A percentile compares a stretch with the other conserved stretches of the same genome.
Evolutionary conservation across 1,284 basidiomycete genomes (phyloP).

Genomic region (Apiotrichum laibachii): DNA sequence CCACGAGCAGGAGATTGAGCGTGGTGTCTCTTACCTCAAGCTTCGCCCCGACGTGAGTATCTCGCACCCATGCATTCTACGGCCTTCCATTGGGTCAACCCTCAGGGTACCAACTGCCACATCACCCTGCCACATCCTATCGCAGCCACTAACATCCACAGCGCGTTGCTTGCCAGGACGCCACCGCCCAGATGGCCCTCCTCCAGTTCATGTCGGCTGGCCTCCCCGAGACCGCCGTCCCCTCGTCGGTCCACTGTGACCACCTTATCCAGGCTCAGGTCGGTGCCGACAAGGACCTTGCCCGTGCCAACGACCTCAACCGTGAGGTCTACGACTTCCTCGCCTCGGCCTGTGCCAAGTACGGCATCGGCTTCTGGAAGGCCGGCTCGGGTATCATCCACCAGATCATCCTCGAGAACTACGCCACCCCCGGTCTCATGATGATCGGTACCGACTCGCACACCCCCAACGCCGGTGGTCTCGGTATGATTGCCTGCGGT

Average conservation of each 20-base stretch:
- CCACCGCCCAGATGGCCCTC: slow-evolving; percentile 97
- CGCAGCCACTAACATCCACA: slow-evolving; percentile 43
- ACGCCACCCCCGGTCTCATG: slow-evolving; percentile 96
- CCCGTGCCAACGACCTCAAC: slow-evolving; percentile 89
- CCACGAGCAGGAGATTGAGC: slow-evolving; percentile 78
- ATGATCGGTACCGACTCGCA: slow-evolving; percentile 99
- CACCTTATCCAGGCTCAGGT: slow-evolving; percentile 98
- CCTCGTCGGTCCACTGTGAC: slow-evolving; percentile 98
- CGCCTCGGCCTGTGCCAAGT: slow-evolving; percentile 95
- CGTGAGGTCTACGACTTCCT: slow-evolving; percentile 99
- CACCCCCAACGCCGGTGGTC: slow-evolving; percentile 97
- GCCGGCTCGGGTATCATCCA: slow-evolving; percentile 98
- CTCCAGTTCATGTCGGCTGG: slow-evolving; percentile 99
- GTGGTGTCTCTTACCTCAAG: slow-evolving; percentile 91
- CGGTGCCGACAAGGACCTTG: slow-evolving; percentile 90
- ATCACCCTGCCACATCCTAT: neutral
- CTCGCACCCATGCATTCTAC: neutral
- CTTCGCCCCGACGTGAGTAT: slow-evolving; percentile 84
- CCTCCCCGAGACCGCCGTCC: slow-evolving; percentile 94
- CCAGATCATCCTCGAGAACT: slow-evolving; percentile 98
- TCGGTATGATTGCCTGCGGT: slow-evolving; percentile 98
- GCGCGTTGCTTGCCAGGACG: slow-evolving; percentile 99
- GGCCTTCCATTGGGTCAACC: too few relatives aligned
- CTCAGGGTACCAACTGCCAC: too few relatives aligned
- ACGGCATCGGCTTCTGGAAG: slow-evolving; percentile 99